Percentiles rank a stretch among this genome's conserved stretches.
phyloP scores from a whole-genome alignment of 345 rosid species.

The Populus alba region DNA sequence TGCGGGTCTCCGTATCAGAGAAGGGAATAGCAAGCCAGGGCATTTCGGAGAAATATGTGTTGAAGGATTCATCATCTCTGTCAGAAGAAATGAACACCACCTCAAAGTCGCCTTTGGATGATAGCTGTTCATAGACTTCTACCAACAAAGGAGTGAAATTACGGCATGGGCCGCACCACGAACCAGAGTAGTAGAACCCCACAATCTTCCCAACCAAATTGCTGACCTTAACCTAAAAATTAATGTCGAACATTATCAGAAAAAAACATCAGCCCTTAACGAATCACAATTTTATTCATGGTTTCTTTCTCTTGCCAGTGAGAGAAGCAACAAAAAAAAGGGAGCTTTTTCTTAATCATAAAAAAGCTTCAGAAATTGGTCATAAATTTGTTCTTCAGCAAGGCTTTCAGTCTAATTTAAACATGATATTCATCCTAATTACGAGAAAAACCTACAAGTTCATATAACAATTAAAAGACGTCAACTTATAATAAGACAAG shows the following conservation, averaged over 20 bases:
- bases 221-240: constrained; percentile 4
- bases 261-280: background rate
- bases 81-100: constrained; percentile 37
- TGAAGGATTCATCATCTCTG: constrained; percentile 33
- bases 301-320: background rate
- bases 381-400: too few species aligned
- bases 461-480: too few species aligned
- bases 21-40: constrained; percentile 46
- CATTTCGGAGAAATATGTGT: constrained; percentile 30
- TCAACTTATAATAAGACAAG: background rate
- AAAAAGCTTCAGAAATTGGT: too few species aligned
- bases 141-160: constrained; percentile 17
- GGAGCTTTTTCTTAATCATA: too few species aligned
- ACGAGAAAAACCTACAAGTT: too few species aligned
- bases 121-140: constrained; percentile 16
- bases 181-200: constrained; percentile 29
- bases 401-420: too few species aligned
- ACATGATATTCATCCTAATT: too few species aligned
- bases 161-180: constrained; percentile 21
- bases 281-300: background rate
- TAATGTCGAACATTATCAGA: background rate
- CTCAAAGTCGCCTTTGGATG: constrained; percentile 21
- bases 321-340: too few species aligned
- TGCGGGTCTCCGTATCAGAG: constrained; percentile 17
- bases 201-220: constrained; percentile 26